Conservation (phyloP, 2,329 filamentous ascomycete species). For the Paecilomyces variotii region DNA sequence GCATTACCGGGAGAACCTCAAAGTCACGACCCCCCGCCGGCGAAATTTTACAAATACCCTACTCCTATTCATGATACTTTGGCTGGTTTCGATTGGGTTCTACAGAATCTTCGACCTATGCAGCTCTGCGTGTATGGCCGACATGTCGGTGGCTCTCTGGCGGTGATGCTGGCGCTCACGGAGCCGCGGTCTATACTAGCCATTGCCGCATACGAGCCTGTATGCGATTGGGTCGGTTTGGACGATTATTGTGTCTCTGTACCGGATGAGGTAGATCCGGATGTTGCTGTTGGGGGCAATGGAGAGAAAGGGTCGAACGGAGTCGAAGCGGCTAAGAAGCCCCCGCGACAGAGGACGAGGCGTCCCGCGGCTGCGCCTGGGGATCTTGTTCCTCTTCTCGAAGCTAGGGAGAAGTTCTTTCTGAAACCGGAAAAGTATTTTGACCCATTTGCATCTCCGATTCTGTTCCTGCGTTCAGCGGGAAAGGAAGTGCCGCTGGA, state of each 20-base stretch:
- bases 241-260: constrained; percentile 30
- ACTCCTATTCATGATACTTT: constrained; percentile 33
- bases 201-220: constrained; percentile 25
- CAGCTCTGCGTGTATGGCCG: constrained; percentile 25
- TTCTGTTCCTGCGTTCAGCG: constrained; percentile 34
- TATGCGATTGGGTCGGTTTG: constrained; percentile 33
- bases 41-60: constrained; percentile 21
- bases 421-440: constrained; percentile 31
- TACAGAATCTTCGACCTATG: constrained; percentile 19
- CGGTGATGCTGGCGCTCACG: constrained; percentile 36
- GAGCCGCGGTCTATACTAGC: constrained; percentile 26
- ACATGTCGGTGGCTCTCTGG: constrained; percentile 34
- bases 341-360: constrained; percentile 4
- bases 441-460: constrained; percentile 36
- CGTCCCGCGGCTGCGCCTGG: constrained; percentile 10
- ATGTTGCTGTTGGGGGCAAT: constrained; percentile 3
- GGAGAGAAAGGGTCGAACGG: neutral
- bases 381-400: constrained; percentile 28
- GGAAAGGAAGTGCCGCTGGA: constrained; percentile 29
- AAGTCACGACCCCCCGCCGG: neutral
- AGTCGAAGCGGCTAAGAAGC: neutral
- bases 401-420: constrained; percentile 30
- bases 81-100: constrained; percentile 32
- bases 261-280: neutral
- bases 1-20: neutral